Evolutionary conservation across 2,329 filamentous ascomycete species (phyloP).

Genomic region (Ophiostoma pallidulum): DNA sequence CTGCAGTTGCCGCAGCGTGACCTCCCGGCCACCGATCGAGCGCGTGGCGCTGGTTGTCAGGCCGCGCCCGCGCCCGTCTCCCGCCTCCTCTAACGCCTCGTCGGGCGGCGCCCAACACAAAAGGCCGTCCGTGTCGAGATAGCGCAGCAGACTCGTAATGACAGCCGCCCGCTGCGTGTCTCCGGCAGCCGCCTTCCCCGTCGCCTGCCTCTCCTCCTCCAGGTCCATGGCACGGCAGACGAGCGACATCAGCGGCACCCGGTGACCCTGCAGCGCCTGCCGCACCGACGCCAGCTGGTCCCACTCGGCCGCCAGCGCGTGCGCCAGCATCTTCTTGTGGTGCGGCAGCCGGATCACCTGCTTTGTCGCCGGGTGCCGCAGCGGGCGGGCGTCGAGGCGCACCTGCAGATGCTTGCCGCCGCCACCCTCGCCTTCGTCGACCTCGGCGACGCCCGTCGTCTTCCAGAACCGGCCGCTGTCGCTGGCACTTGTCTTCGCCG

Average conservation of each 20-base stretch:
- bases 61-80: no score
- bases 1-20: constrained; percentile 62
- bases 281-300: constrained; percentile 72
- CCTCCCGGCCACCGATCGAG: background rate
- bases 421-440: constrained; percentile 44
- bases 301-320: constrained; percentile 87
- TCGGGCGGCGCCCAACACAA: constrained; percentile 72
- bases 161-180: no score
- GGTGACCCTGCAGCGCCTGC: constrained; percentile 75
- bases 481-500: constrained; percentile 36
- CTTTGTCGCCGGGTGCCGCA: constrained; percentile 69
- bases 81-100: constrained; percentile 33
- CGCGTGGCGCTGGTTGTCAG: no score
- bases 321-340: constrained; percentile 71
- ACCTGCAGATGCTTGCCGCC: constrained; percentile 30
- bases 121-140: constrained; percentile 84
- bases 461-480: constrained; percentile 67
- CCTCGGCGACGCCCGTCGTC: constrained; percentile 62
- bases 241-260: constrained; percentile 83
- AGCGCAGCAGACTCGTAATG: constrained; percentile 62
- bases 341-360: constrained; percentile 60
- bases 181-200: no score
- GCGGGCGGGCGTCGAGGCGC: constrained; percentile 64
- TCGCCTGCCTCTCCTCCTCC: constrained; percentile 39
- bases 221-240: constrained; percentile 79